phyloP scores from a whole-genome alignment of 2,329 filamentous ascomycete species.

The Polytolypa hystricis region DNA sequence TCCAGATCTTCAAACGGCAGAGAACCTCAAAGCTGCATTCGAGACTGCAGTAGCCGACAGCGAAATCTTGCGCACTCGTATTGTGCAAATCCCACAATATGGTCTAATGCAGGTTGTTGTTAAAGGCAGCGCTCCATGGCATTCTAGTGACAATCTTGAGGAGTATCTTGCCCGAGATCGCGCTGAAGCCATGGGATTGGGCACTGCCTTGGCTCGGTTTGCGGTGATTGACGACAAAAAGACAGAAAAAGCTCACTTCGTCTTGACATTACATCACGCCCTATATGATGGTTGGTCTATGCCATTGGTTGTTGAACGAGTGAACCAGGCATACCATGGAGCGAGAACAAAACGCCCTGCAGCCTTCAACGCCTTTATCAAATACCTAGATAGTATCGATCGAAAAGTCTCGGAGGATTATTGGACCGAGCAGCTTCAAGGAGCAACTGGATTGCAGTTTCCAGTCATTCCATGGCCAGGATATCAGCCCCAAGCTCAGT shows the following conservation, averaged over 20 bases:
- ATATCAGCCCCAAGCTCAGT: constrained; percentile 33
- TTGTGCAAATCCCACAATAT: constrained; percentile 15
- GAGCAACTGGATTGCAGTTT: constrained; percentile 35
- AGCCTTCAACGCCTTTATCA: constrained; percentile 41
- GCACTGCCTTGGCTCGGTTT: constrained; percentile 14
- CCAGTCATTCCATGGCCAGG: constrained; percentile 37
- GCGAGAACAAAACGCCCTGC: constrained; percentile 8
- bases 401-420: constrained; percentile 33
- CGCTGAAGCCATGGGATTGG: constrained; percentile 14
- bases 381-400: constrained; percentile 34
- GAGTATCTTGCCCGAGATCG: constrained; percentile 12
- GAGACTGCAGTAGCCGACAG: constrained; percentile 22
- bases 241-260: constrained; percentile 13
- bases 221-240: constrained; percentile 11
- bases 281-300: constrained; percentile 31
- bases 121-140: constrained; percentile 15
- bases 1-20: constrained; percentile 13
- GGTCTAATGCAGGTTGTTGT: constrained; percentile 18
- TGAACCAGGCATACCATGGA: constrained; percentile 17
- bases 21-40: constrained; percentile 28
- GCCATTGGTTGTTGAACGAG: constrained; percentile 22
- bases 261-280: constrained; percentile 29
- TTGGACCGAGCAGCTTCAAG: constrained; percentile 38
- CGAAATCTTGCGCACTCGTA: constrained; percentile 32
- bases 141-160: constrained; percentile 10